These are phyloP conservation scores for Metschnikowia cubensis DNA, from an alignment of 805 yeast species.

Conservation along the genomic window DNA sequence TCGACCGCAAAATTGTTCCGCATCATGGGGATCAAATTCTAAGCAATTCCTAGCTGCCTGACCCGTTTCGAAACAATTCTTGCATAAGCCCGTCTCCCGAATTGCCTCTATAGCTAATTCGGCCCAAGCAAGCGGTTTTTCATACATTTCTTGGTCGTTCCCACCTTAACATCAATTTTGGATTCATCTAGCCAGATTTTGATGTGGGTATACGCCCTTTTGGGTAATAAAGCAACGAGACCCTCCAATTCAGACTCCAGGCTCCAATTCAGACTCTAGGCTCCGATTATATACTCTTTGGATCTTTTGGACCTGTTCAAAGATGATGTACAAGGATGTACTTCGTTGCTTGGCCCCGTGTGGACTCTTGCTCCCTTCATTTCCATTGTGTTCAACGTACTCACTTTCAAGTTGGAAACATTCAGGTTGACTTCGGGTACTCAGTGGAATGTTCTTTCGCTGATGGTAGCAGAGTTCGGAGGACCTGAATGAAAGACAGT, in stretches of 20 bases:
- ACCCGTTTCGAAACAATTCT: neutral
- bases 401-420: conserved; percentile 65
- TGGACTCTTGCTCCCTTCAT: conserved; percentile 85
- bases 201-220: neutral
- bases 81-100: neutral
- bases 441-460: too few relatives aligned
- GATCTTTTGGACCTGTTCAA: neutral
- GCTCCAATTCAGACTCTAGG: neutral
- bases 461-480: too few relatives aligned
- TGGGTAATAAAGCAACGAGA: neutral
- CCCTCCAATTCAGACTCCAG: neutral
- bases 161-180: neutral
- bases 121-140: neutral
- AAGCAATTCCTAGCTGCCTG: neutral
- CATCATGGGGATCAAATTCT: neutral
- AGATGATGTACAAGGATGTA: neutral
- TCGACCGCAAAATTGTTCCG: neutral
- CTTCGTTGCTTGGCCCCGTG: conserved; percentile 78
- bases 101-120: neutral
- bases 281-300: neutral
- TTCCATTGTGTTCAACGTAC: conserved; percentile 54
- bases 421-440: conserved; percentile 36
- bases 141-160: too few relatives aligned
- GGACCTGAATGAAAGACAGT: too few relatives aligned
- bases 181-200: neutral